Evolutionary conservation across 1,139 yeast genomes (phyloP), one percentile per base, ranked within the genome.

Genomic region (Saccharomyces hybrid): DNA sequence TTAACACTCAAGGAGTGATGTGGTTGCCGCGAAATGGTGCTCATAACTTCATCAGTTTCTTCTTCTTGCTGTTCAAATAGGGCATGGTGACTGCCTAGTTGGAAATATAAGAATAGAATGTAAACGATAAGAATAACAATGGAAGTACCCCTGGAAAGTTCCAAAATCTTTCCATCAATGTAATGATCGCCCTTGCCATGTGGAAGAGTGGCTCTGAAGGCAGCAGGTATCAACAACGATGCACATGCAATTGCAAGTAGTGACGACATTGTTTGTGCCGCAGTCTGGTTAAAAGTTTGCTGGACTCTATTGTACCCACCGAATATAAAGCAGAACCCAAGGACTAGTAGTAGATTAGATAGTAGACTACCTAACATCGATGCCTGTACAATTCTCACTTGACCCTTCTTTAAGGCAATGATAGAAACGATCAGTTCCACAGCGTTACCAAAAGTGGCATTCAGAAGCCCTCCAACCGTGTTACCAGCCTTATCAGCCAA

Each of bases 391-490:
- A 93, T 91, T 61, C 96, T 80, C 53, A 93, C 83, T 72, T 93
- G 97, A 62, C 90, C 89, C 49, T 87, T 86, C 62, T 75, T 78
- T 65, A 95, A 77, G 1, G 99, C 99, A 63, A 93, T 89, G 32
- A 93, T 76, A 1, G 97, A 89, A 50, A 93, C 97, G 70, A 93
- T 93, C 61, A 95, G 82, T 73, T 93, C 99, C 30, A 75, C 88
- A 6, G 96, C 97, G 71, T 93, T 93, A 57, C 99, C 99, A 69
- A 93, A 88, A 8, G 98, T 91, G 2, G 98, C 98, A 73, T 93
- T 93, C 65, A 93, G 76, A 61, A 93, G 77, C 0, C 98, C 98
- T 20, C 98, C 98, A 30, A 91, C 63, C 6, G 97, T 90, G 65
- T 88, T 71, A 52, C 97, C 97, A 26, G 89, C 90, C 61, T 86